Evolutionary conservation across 129 eudicot species (phyloP).

Genomic region (Escallonia rubra): DNA sequence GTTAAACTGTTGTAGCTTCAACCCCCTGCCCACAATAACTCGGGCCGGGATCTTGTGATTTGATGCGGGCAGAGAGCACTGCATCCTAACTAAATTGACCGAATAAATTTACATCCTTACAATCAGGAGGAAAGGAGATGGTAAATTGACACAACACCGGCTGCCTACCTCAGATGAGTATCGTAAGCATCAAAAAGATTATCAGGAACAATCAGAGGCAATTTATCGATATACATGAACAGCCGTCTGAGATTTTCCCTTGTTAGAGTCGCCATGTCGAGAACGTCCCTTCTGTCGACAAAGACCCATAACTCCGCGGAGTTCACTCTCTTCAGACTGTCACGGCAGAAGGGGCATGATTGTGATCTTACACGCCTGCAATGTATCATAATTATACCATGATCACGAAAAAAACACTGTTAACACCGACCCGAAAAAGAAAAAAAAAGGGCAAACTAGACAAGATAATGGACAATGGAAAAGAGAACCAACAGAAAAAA

Average conservation of each 20-base stretch:
- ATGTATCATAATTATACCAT: too few species aligned
- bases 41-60: conserved; percentile 7
- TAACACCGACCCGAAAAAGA: too few species aligned
- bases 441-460: too few species aligned
- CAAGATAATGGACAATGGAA: too few species aligned
- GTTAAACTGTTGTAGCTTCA: conserved; percentile 1
- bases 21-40: conserved; percentile 20
- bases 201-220: conserved; percentile 46
- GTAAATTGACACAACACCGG: neutral
- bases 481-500: too few species aligned
- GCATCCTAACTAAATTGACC: conserved; percentile 10
- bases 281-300: conserved; percentile 41
- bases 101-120: conserved; percentile 1
- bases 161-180: conserved; percentile 44
- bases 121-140: neutral
- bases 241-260: conserved; percentile 53
- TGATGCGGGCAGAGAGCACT: conserved; percentile 5
- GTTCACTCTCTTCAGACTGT: conserved; percentile 49
- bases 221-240: conserved; percentile 58
- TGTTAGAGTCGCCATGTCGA: conserved; percentile 42
- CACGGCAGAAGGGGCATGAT: conserved; percentile 75
- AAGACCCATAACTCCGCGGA: conserved; percentile 61
- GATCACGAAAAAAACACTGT: too few species aligned
- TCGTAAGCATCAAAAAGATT: conserved; percentile 34
- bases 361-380: conserved; percentile 57